Base-by-base conservation (phyloP, 2,329 filamentous ascomycete genomes). In the Stachybotrys echinatus region DNA sequence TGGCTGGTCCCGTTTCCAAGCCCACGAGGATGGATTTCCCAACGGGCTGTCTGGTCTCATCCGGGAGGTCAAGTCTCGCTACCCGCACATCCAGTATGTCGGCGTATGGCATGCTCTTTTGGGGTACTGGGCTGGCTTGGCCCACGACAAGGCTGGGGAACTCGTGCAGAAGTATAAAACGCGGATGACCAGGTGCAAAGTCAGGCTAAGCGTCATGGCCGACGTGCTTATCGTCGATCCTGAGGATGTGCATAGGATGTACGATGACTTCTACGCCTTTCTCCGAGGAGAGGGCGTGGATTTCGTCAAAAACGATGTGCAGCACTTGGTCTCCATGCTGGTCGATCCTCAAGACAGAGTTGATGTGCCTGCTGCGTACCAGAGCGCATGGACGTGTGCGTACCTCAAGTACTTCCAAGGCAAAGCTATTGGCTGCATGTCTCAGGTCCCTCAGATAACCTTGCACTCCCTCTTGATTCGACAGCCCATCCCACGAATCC, bases 81-180 rank as follows among this genome's bases (percentile, higher is more conserved):
- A 89, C 61, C 82, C 83, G 1, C 81, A 83, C 52, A 84, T 95
- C 53, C 78, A 85, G 52, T 86, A 94, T 59, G 78, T 96, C 45
- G 88, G 87, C 6, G 89, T 95, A 2, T 96, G 91, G 91, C 91
- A 96, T 68, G 88, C 90, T 1, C 74, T 95, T 2, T 66, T 84
- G 58, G 83, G 89, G 3, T 94, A 94, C 65, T 94, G 91, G 91
- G 90, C 88, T 45, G 89, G 89, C 0, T 80, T 96, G 7, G 80
- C 27, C 12, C 87, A 2, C 83, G 86, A 0, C 69, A 80, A 8
- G 86, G 89, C 1, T 77, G 83, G 47, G 79, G 27, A 31, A 12
- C 27, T 96, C 40, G 86, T 85, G 0, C 74, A 83, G 54, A 77
- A 77, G 1, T 95, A 95, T 70, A 87, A 88, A 63, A 92, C 88